Base-by-base conservation (phyloP, 2,329 filamentous ascomycete genomes). In the Xylaria multiplex region DNA sequence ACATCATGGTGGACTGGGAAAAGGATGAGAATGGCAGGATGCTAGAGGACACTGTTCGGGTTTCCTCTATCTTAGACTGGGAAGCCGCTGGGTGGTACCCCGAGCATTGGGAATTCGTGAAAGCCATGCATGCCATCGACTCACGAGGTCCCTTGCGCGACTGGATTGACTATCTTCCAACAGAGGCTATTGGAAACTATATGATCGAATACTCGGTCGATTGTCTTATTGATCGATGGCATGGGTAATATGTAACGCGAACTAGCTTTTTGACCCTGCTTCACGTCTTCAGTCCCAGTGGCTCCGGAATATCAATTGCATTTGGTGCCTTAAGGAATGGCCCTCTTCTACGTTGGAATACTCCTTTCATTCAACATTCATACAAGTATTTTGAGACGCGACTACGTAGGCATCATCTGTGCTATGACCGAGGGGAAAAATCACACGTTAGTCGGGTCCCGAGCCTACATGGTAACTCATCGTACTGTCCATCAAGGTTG, bases 81-180 rank as follows among this genome's bases (percentile, higher is more conserved):
- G 43, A 58, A 48, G n/a, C 22, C 43, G 43, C 24, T n/a, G 42
- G 55, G 43, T 49, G 55, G 55, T 58, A 58, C 42, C 55, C 35
- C 35, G 35, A 37, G 35, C 35, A 37, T 37, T 37, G 43, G 55
- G 55, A 58, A 48, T 58, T 46, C 27, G 42, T 58, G 55, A 58
- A 48, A 49, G 53, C 53, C 53, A 45, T 56, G 53, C 37, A 43
- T 16, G 19, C 53, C 35, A 24, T 30, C 37, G 53, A 43, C 19
- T 32, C 24, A 16, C 37, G 40, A 45, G 53, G 53, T 24, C 53
- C 53, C n/a, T 30, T 56, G 37, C 37, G 37, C 22, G 53, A 56
- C 53, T 56, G 53, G 53, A 32, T 43, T 45, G 37, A 56, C 37
- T 56, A 45, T 56, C 40, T 56, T 30, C 53, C 53, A 43, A 56